phyloP scores from a whole-genome alignment of 2,329 filamentous ascomycete species.

The Raffaelea ambrosiae region DNA sequence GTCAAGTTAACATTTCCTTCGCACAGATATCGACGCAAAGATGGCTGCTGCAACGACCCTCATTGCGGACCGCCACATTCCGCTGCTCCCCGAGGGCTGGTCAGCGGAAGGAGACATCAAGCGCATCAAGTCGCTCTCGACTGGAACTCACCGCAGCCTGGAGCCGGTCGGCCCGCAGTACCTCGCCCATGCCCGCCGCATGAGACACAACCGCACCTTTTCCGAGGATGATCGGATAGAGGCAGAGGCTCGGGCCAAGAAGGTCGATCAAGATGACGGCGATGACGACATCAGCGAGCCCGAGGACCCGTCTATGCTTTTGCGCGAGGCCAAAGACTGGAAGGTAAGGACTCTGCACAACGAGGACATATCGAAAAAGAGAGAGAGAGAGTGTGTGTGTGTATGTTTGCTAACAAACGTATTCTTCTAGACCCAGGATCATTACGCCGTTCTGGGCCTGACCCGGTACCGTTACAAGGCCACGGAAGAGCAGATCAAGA shows the following conservation, averaged over 20 bases:
- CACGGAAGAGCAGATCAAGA: conserved; percentile 97
- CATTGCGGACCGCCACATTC: conserved; percentile 59
- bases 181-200: conserved; percentile 90
- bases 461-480: conserved; percentile 88
- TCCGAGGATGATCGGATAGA: conserved; percentile 97
- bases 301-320: conserved; percentile 86
- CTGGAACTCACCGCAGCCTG: conserved; percentile 74
- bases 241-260: conserved; percentile 90
- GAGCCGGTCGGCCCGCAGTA: conserved; percentile 97
- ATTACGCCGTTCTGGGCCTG: conserved; percentile 92
- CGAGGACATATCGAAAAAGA: background rate
- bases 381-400: no score
- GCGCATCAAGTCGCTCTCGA: conserved; percentile 65
- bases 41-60: conserved; percentile 57
- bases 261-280: conserved; percentile 81
- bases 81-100: conserved; percentile 73
- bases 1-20: no score
- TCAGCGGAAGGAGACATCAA: conserved; percentile 88
- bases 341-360: conserved; percentile 60
- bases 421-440: conserved; percentile 67
- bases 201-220: conserved; percentile 94
- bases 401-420: conserved; percentile 2
- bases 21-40: conserved; percentile 14
- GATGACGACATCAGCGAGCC: conserved; percentile 86
- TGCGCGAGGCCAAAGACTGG: conserved; percentile 97